phyloP scores from a whole-genome alignment of 2,329 filamentous ascomycete genomes.

The Sclerotinia trifoliorum region DNA sequence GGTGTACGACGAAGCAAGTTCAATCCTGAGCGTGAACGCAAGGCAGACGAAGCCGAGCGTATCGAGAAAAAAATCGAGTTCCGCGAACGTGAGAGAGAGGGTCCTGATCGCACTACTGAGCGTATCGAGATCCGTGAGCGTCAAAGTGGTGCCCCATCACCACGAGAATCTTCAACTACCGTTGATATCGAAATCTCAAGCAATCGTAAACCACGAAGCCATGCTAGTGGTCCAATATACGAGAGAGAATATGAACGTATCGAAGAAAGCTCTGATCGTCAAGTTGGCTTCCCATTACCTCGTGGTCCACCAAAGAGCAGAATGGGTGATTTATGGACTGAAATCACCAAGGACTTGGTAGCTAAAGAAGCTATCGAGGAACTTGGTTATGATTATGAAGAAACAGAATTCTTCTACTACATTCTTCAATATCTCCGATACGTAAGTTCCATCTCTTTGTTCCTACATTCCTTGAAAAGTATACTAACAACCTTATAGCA shows the following conservation, averaged over 20 bases:
- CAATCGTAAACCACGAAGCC: slow-evolving; percentile 19
- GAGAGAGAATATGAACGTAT: slow-evolving; percentile 46
- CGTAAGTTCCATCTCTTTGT: slow-evolving; percentile 55
- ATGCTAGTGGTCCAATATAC: slow-evolving; percentile 26
- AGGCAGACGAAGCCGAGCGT: slow-evolving; percentile 17
- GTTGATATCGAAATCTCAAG: slow-evolving; percentile 38
- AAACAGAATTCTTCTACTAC: slow-evolving; percentile 87
- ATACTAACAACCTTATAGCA: slow-evolving; percentile 57
- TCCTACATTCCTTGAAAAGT: slow-evolving; percentile 3
- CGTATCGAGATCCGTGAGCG: slow-evolving; percentile 33
- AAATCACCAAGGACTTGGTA: slow-evolving; percentile 92
- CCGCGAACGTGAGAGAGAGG: slow-evolving; percentile 13
- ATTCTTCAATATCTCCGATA: slow-evolving; percentile 87
- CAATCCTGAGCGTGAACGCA: slow-evolving; percentile 61
- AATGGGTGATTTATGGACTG: slow-evolving; percentile 80
- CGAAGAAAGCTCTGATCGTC: slow-evolving; percentile 53
- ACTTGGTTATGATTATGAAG: slow-evolving; percentile 83
- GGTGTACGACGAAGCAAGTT: slow-evolving; percentile 75
- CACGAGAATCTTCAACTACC: slow-evolving; percentile 28
- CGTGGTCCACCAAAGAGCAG: slow-evolving; percentile 33
- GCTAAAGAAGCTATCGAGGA: slow-evolving; percentile 82
- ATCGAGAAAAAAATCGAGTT: slow-evolving; percentile 21
- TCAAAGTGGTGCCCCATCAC: slow-evolving; percentile 23
- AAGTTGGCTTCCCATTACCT: slow-evolving; percentile 39
- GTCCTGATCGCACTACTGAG: slow-evolving; percentile 24